A percentile compares a stretch with the other conserved stretches of the same genome.
Conservation (phyloP, 441 rosid genomes). For the Lepidium campestre region DNA sequence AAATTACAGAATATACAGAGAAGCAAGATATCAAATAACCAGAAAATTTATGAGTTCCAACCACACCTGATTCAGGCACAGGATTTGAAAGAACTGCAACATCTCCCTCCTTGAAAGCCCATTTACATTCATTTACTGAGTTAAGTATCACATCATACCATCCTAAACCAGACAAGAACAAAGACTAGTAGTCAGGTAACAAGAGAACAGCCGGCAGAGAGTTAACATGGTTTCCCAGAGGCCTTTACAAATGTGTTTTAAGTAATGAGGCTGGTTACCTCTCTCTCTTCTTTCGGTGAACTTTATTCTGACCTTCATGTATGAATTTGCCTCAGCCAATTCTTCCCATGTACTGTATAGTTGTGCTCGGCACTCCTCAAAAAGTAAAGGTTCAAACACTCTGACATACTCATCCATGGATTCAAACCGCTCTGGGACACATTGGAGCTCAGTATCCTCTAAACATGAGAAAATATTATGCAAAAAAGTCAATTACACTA, state of each 20-base stretch:
- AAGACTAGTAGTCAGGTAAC: conserved; percentile 20
- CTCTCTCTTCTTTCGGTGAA: conserved; percentile 75
- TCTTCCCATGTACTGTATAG: conserved; percentile 96
- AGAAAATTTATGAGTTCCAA: neutral
- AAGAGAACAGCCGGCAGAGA: neutral
- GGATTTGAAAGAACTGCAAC: conserved; percentile 88
- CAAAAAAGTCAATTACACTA: neutral
- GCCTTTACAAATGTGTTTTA: neutral
- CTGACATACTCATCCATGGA: conserved; percentile 84
- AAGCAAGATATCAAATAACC: neutral
- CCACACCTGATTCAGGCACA: conserved; percentile 75
- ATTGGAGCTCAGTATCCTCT: conserved; percentile 88
- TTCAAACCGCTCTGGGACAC: conserved; percentile 90
- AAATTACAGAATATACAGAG: conserved; percentile 10
- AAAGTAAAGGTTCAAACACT: conserved; percentile 97
- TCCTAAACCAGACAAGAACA: conserved; percentile 38
- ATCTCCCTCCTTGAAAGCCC: conserved; percentile 98
- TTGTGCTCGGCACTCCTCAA: conserved; percentile 99
- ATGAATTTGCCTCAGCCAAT: conserved; percentile 63
- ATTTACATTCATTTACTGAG: conserved; percentile 72
- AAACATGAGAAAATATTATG: conserved; percentile 22
- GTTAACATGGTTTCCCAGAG: neutral
- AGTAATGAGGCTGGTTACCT: conserved; percentile 18
- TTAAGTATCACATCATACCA: conserved; percentile 91
- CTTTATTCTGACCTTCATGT: conserved; percentile 68